Percentiles rank a stretch among this genome's conserved stretches.
These are phyloP conservation scores for Lenwebbia sp. DNA, from an alignment of 345 rosid species.

Conservation along the genomic window DNA sequence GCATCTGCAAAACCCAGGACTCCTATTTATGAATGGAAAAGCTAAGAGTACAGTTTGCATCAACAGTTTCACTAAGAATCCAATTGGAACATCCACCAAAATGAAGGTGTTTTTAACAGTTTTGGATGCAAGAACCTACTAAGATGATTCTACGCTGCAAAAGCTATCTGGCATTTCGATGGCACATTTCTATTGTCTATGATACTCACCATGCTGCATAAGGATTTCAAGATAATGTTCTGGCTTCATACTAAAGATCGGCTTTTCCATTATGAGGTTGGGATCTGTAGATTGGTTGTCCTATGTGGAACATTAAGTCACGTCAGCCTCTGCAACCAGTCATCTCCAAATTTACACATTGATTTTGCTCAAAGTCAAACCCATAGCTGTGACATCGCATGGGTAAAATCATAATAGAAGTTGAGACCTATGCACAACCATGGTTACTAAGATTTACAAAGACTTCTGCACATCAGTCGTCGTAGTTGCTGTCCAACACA, in stretches of 20 bases:
- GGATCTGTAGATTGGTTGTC: background rate
- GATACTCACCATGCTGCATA: background rate
- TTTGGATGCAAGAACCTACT: background rate
- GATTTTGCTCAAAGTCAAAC: background rate
- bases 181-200: background rate
- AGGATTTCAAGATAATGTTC: background rate
- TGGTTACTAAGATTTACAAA: background rate
- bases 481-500: conserved; percentile 9
- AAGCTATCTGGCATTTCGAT: background rate
- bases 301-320: background rate
- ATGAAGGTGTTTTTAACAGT: background rate
- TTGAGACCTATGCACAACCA: background rate
- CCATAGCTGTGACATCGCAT: background rate
- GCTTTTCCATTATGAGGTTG: background rate
- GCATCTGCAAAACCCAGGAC: background rate
- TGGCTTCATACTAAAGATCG: background rate
- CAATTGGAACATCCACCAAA: background rate
- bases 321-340: background rate
- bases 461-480: background rate
- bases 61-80: background rate
- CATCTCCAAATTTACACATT: background rate
- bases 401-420: background rate
- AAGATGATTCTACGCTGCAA: background rate
- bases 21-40: background rate
- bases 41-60: background rate